A percentile compares a stretch with the other conserved stretches of the same genome.
These are phyloP conservation scores for Euphrasia arctica DNA, from an alignment of 305 asterid genomes.

Conservation along the genomic window DNA sequence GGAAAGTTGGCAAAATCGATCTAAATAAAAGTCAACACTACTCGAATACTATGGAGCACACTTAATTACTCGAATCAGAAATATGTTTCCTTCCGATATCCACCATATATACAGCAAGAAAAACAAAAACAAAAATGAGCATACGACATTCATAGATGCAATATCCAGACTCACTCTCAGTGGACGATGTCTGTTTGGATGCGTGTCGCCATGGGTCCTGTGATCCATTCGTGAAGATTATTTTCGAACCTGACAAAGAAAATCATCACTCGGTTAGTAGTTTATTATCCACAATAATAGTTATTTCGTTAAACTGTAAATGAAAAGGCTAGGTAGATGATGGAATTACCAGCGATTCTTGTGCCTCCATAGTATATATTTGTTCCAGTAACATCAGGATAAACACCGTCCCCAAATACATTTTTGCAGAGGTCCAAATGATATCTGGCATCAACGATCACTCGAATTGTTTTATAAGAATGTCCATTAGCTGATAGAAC, in stretches of 20 bases:
- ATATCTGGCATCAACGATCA: conserved; percentile 55
- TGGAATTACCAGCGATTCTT: conserved; percentile 65
- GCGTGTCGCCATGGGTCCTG: conserved; percentile 99
- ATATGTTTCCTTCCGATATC: not conserved
- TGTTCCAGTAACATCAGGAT: conserved; percentile 82
- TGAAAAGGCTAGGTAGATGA: not conserved
- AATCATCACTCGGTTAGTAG: conserved; percentile 15
- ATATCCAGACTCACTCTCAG: conserved; percentile 57
- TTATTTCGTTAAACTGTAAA: not conserved
- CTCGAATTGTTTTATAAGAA: conserved; percentile 24
- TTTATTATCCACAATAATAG: not conserved
- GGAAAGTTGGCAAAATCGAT: not conserved
- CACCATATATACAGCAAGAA: not conserved
- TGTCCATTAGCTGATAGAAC: conserved; percentile 5
- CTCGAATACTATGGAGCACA: not conserved
- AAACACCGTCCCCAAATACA: conserved; percentile 69
- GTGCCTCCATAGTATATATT: conserved; percentile 94
- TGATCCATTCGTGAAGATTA: conserved; percentile 89
- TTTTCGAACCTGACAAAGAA: conserved; percentile 62
- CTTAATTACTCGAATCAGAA: no score
- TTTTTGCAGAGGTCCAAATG: conserved; percentile 96
- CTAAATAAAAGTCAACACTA: conserved; percentile 8
- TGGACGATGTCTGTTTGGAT: conserved; percentile 81
- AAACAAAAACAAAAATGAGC: not conserved
- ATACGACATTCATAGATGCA: conserved; percentile 6